Percentiles rank a stretch among this genome's conserved stretches.
Evolutionary conservation across 2,329 filamentous ascomycete genomes (phyloP).

Genomic region (Aspergillus jensenii): DNA sequence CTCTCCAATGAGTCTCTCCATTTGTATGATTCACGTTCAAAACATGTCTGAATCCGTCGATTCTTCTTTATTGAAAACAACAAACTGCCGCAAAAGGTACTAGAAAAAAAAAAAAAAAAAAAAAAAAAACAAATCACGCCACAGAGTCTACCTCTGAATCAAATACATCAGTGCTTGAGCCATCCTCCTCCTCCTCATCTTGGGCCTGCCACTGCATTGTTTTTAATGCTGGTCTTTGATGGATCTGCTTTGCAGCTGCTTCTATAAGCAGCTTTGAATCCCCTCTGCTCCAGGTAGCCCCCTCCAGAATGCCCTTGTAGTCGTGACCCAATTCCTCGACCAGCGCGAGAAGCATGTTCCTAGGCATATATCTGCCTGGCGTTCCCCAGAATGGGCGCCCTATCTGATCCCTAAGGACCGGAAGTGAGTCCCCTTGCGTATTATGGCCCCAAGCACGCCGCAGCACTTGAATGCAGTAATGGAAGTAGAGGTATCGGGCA

Average conservation of each 20-base stretch:
- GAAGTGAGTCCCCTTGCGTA: background rate
- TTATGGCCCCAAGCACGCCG: slow-evolving; percentile 11
- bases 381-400: slow-evolving; percentile 16
- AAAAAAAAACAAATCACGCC: too few relatives aligned
- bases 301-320: background rate
- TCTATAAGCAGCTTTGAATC: background rate
- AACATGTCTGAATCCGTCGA: too few relatives aligned
- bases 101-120: too few relatives aligned
- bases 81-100: too few relatives aligned
- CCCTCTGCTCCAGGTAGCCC: background rate
- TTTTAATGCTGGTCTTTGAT: background rate
- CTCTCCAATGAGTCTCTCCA: too few relatives aligned
- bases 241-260: background rate
- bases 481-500: slow-evolving; percentile 21
- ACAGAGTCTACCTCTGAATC: too few relatives aligned
- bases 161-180: too few relatives aligned
- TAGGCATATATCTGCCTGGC: slow-evolving; percentile 11
- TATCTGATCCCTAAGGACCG: background rate
- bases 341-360: slow-evolving; percentile 13
- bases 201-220: background rate
- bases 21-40: too few relatives aligned
- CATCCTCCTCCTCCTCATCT: too few relatives aligned
- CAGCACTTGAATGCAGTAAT: slow-evolving; percentile 20
- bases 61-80: too few relatives aligned
- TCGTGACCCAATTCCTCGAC: slow-evolving; percentile 11